phyloP scores from a whole-genome alignment of 2,329 filamentous ascomycete species.

The Fonsecaea monophora region DNA sequence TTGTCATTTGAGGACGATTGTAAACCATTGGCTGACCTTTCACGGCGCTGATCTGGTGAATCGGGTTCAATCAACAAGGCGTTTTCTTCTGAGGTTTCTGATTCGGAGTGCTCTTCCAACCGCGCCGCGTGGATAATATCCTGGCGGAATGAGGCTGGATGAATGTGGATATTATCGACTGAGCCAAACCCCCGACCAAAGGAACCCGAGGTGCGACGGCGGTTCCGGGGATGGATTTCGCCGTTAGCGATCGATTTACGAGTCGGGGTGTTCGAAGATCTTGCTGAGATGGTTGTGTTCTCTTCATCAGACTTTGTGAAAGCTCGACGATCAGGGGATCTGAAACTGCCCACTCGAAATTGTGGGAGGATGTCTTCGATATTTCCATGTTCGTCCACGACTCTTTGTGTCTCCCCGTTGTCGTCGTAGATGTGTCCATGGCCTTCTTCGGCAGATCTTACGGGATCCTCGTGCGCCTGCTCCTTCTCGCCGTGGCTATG shows the following conservation, averaged over 20 bases:
- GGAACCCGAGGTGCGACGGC: conserved; percentile 67
- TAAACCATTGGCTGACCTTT: conserved; percentile 33
- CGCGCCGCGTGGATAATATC: conserved; percentile 87
- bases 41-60: conserved; percentile 42
- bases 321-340: conserved; percentile 38
- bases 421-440: conserved; percentile 54
- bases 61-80: conserved; percentile 44
- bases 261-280: conserved; percentile 41
- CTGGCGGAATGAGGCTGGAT: conserved; percentile 88
- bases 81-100: conserved; percentile 56
- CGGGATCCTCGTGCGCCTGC: conserved; percentile 53
- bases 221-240: conserved; percentile 54
- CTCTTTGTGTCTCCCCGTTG: conserved; percentile 41
- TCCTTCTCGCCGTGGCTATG: conserved; percentile 73
- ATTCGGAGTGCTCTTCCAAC: conserved; percentile 60
- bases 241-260: conserved; percentile 41
- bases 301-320: conserved; percentile 42
- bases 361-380: conserved; percentile 69
- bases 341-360: conserved; percentile 61
- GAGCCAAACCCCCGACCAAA: conserved; percentile 61
- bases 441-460: conserved; percentile 60
- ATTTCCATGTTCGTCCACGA: conserved; percentile 65
- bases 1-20: conserved; percentile 41
- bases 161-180: conserved; percentile 77
- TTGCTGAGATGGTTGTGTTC: conserved; percentile 40